Percentiles rank a stretch among this genome's conserved stretches.
Conservation (phyloP, 2,329 filamentous ascomycete species). For the Penicillium sp. region DNA sequence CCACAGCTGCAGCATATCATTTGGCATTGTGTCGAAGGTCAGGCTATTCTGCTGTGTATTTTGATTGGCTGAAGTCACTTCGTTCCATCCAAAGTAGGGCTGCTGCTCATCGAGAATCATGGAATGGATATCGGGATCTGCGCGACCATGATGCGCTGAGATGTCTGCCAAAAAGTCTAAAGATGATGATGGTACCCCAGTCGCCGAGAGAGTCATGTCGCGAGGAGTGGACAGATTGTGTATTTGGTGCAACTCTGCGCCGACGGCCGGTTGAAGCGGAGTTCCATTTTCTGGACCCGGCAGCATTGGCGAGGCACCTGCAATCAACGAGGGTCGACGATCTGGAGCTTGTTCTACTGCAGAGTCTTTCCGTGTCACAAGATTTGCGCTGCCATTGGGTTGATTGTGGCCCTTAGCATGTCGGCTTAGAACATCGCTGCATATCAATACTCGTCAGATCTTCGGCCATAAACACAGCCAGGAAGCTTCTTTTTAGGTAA, state of each 20-base stretch:
- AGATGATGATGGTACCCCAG: constrained; percentile 40
- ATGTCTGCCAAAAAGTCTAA: constrained; percentile 47
- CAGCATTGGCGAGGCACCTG: constrained; percentile 18
- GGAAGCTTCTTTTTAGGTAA: neutral
- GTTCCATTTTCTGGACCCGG: constrained; percentile 19
- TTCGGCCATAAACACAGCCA: neutral
- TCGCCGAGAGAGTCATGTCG: constrained; percentile 34
- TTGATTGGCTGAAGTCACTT: constrained; percentile 30
- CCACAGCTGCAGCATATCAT: constrained; percentile 43
- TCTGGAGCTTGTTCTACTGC: constrained; percentile 29
- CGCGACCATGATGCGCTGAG: constrained; percentile 40
- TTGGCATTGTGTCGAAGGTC: constrained; percentile 32
- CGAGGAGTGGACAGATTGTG: constrained; percentile 26
- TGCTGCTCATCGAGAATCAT: constrained; percentile 38
- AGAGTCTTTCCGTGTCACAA: constrained; percentile 35
- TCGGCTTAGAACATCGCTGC: constrained; percentile 55
- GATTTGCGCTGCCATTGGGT: constrained; percentile 13
- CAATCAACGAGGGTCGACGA: constrained; percentile 31
- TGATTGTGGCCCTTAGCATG: constrained; percentile 56
- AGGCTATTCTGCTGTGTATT: constrained; percentile 27
- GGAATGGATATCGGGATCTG: constrained; percentile 32
- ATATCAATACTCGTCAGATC: constrained; percentile 19
- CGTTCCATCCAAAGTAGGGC: constrained; percentile 39
- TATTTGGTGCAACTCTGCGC: constrained; percentile 21
- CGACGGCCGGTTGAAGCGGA: constrained; percentile 21